Conservation (phyloP, 441 rosid species). For the Populus hybrid region DNA sequence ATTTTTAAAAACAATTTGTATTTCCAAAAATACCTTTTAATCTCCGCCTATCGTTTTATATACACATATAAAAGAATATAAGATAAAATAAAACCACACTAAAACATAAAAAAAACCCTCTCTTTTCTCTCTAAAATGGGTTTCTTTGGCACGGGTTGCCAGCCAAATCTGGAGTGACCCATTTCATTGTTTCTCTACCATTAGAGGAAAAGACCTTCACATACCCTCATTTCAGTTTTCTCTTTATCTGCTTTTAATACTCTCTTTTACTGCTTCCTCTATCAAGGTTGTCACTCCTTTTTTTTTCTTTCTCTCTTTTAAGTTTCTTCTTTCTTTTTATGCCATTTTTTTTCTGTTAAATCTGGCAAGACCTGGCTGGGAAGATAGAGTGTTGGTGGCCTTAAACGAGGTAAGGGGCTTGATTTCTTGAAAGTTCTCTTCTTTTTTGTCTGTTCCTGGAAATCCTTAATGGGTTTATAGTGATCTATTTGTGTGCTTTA, state of each 20-base stretch:
- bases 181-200: constrained; percentile 29
- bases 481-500: constrained; percentile 29
- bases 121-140: constrained; percentile 15
- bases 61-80: neutral
- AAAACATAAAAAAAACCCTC: neutral
- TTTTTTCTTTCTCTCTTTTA: no score
- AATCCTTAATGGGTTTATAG: constrained; percentile 21
- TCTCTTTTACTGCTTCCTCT: constrained; percentile 8
- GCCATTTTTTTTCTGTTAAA: constrained; percentile 5
- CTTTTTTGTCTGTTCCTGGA: constrained; percentile 32
- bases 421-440: neutral
- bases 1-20: no score
- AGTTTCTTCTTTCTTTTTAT: neutral
- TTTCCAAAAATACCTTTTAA: neutral
- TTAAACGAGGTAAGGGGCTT: constrained; percentile 31
- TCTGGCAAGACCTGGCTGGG: constrained; percentile 30
- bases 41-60: constrained; percentile 33
- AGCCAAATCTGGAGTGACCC: constrained; percentile 42
- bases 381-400: constrained; percentile 17
- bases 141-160: constrained; percentile 24
- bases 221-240: constrained; percentile 13
- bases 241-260: constrained; percentile 15
- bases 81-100: neutral
- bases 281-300: constrained; percentile 5
- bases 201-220: constrained; percentile 22